Base-by-base conservation (phyloP, 2,329 filamentous ascomycete species). In the Monosporascus sp. region DNA sequence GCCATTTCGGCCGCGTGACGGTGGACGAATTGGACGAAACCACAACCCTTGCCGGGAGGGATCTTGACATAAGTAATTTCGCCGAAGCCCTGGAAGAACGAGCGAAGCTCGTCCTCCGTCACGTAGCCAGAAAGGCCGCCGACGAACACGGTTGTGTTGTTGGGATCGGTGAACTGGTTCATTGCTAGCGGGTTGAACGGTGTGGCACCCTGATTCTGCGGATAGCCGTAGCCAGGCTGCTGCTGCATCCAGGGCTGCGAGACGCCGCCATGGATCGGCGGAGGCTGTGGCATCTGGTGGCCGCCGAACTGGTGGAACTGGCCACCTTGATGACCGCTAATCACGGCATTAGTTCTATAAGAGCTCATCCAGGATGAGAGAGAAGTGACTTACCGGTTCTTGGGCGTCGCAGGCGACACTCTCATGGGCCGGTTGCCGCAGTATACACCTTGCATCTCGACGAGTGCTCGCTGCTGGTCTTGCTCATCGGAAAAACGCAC, bases 61-160 rank as follows among this genome's bases (percentile, higher is more conserved):
- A 99, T 99, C 86, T 99, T 99, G 78, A 99, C 94, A 72, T 99
- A 99, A 66, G 94, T 99, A 70, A 99, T 99, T 73, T 99, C 94
- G 56, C 94, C 94, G 61, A 99, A 99, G 64, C 94, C 94, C 74
- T 99, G 94, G 87, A 99, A 99, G 83, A 99, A 99, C 0, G 92
- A 97, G 59, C 94, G 91, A n/a, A 99, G 87, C 80, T 99, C 94
- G 67, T 99, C 94, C 78, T 99, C 94, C 48, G 94, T 99, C 58
- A 99, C 94, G 67, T 99, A 99, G 61, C 94, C 94, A 38, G 92
- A 97, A 5, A 99, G 85, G 51, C 94, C 94, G 61, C 94, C 94
- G 52, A 99, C 94, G 66, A 99, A 99, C 59, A 99, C 94, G 20
- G 94, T 99, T 19, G 94, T 99, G 78, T 99, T 99, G 83, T 99